Evolutionary conservation across 1,284 basidiomycete genomes (phyloP), one percentile per base, ranked within the genome.

Genomic region (Exobasidium cylindrosporum): DNA sequence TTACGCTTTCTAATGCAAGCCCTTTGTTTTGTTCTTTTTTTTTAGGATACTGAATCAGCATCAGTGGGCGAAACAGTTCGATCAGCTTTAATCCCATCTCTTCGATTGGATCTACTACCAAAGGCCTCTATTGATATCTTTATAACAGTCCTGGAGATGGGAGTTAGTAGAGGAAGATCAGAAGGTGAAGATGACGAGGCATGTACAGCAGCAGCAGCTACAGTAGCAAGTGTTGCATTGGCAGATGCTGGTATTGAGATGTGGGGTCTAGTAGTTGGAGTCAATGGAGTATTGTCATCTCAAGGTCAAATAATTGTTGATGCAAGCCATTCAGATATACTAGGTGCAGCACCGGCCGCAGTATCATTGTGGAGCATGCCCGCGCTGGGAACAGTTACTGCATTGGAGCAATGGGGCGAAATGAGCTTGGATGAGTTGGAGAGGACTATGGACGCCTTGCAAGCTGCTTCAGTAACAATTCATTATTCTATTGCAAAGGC

Each of bases 51-150:
- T 14, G 96, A 99, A 82, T 91, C 95, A 65, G 85, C 91, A 28
- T 87, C 89, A 1, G 83, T 97, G 31, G 88, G 91, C 0, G 84
- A 88, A 24, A 86, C 90, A 11, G 87, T 99, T 29, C 87, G 92
- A 58, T 92, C 96, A 81, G 88, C 94, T 1, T 84, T 99, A 14
- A 81, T 88, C 0, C 88, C 96, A 0, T 87, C 93, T 0, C 85
- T 98, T 4, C 87, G 91, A 44, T 84, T 97, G 21, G 92, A 97
- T 70, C 84, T 92, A 2, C 84, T 97, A 3, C 95, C 96, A 6
- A 99, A 98, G 81, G 90, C 92, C 0, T 89, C 88, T 6, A 87
- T 98, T 70, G 96, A 98, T 81, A 83, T 97, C 30, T 94, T 91
- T 81, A 82, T 99, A 49, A 89, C 88, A 14, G 84, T 99, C 23